phyloP scores from a whole-genome alignment of 148 eudicot species.

The Camellia sinensis region DNA sequence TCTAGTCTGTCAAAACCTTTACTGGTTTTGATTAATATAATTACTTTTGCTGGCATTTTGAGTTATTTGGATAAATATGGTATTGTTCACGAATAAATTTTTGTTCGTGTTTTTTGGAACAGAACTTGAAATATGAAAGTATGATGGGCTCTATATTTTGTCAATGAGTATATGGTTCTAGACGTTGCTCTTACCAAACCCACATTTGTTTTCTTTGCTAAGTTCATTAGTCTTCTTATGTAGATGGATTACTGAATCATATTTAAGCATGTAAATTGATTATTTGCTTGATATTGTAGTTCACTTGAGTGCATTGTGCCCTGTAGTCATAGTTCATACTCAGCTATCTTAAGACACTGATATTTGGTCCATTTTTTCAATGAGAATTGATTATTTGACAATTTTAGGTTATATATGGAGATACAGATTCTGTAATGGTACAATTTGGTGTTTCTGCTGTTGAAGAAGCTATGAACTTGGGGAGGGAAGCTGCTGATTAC shows the following conservation, averaged over 20 bases:
- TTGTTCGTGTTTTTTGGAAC: background rate
- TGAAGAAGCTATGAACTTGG: conserved; percentile 88
- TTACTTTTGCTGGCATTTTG: background rate
- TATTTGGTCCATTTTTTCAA: background rate
- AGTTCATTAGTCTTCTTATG: too few species aligned
- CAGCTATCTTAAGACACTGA: background rate
- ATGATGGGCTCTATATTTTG: background rate
- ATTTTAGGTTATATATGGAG: conserved; percentile 90
- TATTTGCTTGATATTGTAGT: background rate
- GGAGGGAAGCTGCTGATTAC: conserved; percentile 92
- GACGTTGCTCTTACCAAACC: background rate
- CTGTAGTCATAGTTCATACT: background rate
- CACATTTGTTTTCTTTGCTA: background rate
- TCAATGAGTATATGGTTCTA: background rate
- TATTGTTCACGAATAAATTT: background rate
- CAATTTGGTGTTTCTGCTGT: conserved; percentile 83
- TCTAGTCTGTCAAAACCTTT: background rate
- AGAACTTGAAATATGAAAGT: too few species aligned
- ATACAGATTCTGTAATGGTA: conserved; percentile 99
- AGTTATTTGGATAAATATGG: background rate
- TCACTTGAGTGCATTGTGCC: background rate
- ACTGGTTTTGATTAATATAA: too few species aligned
- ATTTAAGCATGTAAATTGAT: background rate
- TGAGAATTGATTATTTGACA: conserved; percentile 15
- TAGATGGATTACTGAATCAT: background rate